Base-by-base conservation (phyloP, 1,284 basidiomycete species). In the Anthracocystis walkeri region DNA sequence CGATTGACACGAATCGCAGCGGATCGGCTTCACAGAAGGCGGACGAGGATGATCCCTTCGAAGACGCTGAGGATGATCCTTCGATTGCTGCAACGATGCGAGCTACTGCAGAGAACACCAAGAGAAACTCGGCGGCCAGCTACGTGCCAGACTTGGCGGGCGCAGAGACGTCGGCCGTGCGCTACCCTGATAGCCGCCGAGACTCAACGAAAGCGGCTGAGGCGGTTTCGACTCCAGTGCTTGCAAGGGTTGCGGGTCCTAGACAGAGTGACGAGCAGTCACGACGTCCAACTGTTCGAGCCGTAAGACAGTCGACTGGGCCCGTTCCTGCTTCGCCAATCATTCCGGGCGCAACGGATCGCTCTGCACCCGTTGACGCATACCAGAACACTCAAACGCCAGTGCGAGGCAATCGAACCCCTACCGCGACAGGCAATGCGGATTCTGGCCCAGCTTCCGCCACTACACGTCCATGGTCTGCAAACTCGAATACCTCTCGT, bases 51-150 rank as follows among this genome's bases (percentile, higher is more conserved):
- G 75, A 75, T 23, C 54, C 73, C 2, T 81, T 81, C 45, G 76
- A 81, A 42, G 79, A 81, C 58, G 78, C 79, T 6, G 78, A 80
- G 41, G 76, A 75, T 27, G 75, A 68, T 16, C 68, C 65, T 1
- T 45, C 45, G 0, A 52, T 31, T 7, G 56, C 62, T n/a, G 71
- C 46, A 31, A 46, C 48, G 23, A 55, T 52, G 53, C 56, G 55
- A 21, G 55, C 46, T 21, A 70, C 67, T 4, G 58, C 45, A 2
- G 67, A 65, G 44, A 68, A 67, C 58, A 71, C 66, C 16, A 75
- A 75, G 58, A 59, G 66, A 14, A 73, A 69, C 35, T 71, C 64
- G 4, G 61, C 70, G 1, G 60, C 67, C 4, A 77, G 66, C 48
- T 77, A 77, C 33, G 68, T 74, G 40, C 70, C 75, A 6, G 62